Percentiles rank a stretch among this genome's conserved stretches.
These are phyloP conservation scores for Trichocladium uniseriatum DNA, from an alignment of 495 filamentous ascomycete genomes.

Conservation along the genomic window DNA sequence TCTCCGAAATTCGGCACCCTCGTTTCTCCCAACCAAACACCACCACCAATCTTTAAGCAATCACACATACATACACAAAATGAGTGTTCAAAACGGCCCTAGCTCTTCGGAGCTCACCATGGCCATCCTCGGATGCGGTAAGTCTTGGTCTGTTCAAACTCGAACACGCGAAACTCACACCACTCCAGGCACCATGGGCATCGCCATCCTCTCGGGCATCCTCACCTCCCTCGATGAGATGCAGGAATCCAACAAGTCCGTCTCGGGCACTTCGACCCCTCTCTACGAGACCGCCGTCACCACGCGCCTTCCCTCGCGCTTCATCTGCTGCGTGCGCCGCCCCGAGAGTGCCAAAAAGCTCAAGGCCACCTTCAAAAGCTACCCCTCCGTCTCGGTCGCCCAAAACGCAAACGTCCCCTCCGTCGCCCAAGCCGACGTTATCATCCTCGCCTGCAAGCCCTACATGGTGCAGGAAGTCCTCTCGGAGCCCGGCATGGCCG, in stretches of 20 bases:
- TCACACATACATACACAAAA: constrained; percentile 7
- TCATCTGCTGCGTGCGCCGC: constrained; percentile 67
- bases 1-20: neutral
- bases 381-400: constrained; percentile 38
- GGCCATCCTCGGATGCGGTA: constrained; percentile 66
- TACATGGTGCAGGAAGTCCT: constrained; percentile 60
- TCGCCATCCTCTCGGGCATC: constrained; percentile 75
- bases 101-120: constrained; percentile 49
- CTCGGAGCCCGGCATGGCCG: constrained; percentile 51
- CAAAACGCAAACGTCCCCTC: constrained; percentile 51
- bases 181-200: constrained; percentile 65
- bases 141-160: constrained; percentile 13
- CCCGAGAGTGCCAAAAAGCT: constrained; percentile 54
- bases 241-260: constrained; percentile 26
- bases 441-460: constrained; percentile 73
- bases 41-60: neutral
- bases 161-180: neutral
- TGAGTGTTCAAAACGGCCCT: constrained; percentile 16
- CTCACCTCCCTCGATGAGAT: constrained; percentile 52
- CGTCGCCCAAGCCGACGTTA: constrained; percentile 49
- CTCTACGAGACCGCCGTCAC: constrained; percentile 44
- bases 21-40: neutral
- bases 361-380: constrained; percentile 45
- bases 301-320: constrained; percentile 52
- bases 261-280: constrained; percentile 43